Percentiles rank a stretch among this genome's conserved stretches.
phyloP scores from a whole-genome alignment of 1,284 basidiomycete species.

The Ustilago tritici region DNA sequence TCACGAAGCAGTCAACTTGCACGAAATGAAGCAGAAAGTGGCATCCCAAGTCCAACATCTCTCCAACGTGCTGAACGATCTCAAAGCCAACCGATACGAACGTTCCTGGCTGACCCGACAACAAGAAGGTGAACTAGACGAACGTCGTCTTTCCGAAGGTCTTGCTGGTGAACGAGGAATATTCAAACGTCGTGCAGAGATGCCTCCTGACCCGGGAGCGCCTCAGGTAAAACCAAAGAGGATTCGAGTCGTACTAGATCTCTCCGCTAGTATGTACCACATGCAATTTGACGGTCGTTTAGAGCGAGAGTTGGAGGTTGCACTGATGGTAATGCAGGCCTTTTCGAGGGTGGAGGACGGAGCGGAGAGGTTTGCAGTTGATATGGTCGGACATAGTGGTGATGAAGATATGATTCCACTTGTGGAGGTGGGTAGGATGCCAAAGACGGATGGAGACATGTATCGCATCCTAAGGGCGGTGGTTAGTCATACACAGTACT shows the following conservation, averaged over 20 bases:
- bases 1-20: constrained; percentile 66
- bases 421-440: constrained; percentile 54
- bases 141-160: constrained; percentile 68
- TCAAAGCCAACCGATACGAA: constrained; percentile 70
- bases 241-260: constrained; percentile 69
- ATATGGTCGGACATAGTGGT: constrained; percentile 69
- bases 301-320: constrained; percentile 64
- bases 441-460: constrained; percentile 63
- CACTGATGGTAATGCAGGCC: constrained; percentile 70
- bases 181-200: constrained; percentile 67
- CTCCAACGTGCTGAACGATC: constrained; percentile 62
- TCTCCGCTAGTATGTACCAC: constrained; percentile 66
- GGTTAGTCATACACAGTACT: constrained; percentile 62
- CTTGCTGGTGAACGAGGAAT: constrained; percentile 70
- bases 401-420: constrained; percentile 68
- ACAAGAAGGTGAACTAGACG: constrained; percentile 70
- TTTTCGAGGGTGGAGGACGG: constrained; percentile 57
- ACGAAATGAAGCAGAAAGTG: constrained; percentile 63
- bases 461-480: constrained; percentile 64
- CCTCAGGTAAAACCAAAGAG: constrained; percentile 70
- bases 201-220: constrained; percentile 66
- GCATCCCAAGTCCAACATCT: constrained; percentile 63
- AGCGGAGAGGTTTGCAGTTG: constrained; percentile 63
- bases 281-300: constrained; percentile 68
- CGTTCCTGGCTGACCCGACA: constrained; percentile 69